Evolutionary conservation across 352 stramenopile species (phyloP).

Genomic region (Globisporangium lucens): DNA sequence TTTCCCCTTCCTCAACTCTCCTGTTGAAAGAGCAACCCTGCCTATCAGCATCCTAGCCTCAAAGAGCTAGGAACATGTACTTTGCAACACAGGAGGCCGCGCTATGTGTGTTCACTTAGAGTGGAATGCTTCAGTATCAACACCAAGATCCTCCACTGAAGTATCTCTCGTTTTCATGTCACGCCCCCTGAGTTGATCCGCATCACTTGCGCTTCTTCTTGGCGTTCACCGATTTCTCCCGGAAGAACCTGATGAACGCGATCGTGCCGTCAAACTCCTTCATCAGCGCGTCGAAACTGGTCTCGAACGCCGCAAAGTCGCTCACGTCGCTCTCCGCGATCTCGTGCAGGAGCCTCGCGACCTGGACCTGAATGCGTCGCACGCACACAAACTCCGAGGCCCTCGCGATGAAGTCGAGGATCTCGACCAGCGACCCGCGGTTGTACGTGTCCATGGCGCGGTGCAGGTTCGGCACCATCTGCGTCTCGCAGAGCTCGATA

Average conservation of each 20-base stretch:
- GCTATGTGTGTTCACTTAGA: no score
- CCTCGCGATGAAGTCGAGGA: constrained; percentile 61
- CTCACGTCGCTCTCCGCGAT: constrained; percentile 52
- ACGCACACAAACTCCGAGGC: constrained; percentile 74
- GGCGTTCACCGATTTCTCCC: constrained; percentile 18
- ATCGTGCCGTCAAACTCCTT: constrained; percentile 31
- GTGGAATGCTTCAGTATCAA: no score
- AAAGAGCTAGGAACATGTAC: no score
- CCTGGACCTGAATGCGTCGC: constrained; percentile 57
- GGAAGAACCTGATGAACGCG: constrained; percentile 38
- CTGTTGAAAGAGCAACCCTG: no score
- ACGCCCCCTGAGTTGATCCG: no score
- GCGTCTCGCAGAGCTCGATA: constrained; percentile 44
- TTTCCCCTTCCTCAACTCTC: no score
- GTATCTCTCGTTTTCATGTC: no score
- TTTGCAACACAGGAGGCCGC: no score
- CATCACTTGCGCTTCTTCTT: constrained; percentile 26
- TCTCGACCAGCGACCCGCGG: constrained; percentile 51
- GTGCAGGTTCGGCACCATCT: constrained; percentile 47
- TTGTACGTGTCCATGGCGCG: constrained; percentile 35
- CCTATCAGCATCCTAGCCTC: no score
- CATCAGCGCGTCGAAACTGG: constrained; percentile 20
- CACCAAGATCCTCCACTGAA: no score
- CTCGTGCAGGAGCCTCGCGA: constrained; percentile 53
- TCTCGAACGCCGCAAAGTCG: constrained; percentile 31